Evolutionary conservation across 345 rosid genomes (phyloP), one percentile per base, ranked within the genome.

Genomic region (Pseudoturritis turrita): DNA sequence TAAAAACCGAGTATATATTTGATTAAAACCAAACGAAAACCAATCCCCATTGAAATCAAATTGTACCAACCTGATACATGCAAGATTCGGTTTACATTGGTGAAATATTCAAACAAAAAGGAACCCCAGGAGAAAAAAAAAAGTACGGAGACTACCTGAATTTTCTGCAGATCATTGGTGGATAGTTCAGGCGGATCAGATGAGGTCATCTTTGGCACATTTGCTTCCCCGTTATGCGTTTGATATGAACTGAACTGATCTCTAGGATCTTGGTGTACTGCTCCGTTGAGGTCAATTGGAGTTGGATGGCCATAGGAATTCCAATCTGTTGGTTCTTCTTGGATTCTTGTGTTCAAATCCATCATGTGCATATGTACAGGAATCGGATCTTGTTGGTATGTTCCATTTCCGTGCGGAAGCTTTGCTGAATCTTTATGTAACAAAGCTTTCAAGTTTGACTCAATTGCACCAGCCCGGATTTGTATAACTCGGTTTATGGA

Each of bases 401-500:
- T 51, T 67, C 89, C 91, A 54, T 87, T 88, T 49, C 77, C 87
- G 40, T 62, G 69, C 18, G 65, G 58, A 21, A 57, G 39, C 77
- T 70, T 84, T 23, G 68, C 81, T 13, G 81, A 64, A 75, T 80
- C 88, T 84, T 79, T 85, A 53, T 80, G 89, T 49, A 84, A 70
- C 64, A 86, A 77, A 45, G 88, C 92, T 79, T 90, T 96, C 90
- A 92, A 66, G 79, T 90, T 92, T 72, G 98, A 94, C 85, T 96
- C 98, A 29, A 92, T 74, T 58, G 94, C 87, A 44, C 98, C 99
- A 45, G 92, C 92, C 70, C 99, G 86, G 52, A 92, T 94, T 83
- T 92, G 99, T 68, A 90, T 80, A 56, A 96, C 81, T 82, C 99
- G 89, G 81, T 96, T 96, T 78, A 96, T 90, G 22, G 94, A 47